A percentile compares a stretch with the other conserved stretches of the same genome.
These are phyloP conservation scores for Immersiella caudata DNA, from an alignment of 495 filamentous ascomycete species.

Conservation along the genomic window DNA sequence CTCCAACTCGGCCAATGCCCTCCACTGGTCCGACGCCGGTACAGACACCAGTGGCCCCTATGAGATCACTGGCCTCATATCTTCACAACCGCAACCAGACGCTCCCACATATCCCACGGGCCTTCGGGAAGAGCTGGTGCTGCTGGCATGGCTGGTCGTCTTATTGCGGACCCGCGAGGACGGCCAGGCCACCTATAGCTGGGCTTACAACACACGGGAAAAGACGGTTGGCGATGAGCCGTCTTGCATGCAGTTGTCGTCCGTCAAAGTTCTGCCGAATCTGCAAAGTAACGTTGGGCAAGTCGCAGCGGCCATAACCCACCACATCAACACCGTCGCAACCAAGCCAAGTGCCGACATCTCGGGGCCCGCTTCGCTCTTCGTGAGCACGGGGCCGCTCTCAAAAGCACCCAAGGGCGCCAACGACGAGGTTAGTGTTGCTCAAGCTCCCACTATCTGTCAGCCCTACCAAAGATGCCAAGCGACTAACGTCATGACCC, in stretches of 20 bases:
- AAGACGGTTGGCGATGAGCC: not conserved
- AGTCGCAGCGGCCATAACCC: constrained; percentile 10
- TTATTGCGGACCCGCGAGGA: constrained; percentile 45
- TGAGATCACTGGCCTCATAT: not conserved
- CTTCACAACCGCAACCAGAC: not conserved
- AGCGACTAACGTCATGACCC: not conserved
- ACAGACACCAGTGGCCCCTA: not conserved
- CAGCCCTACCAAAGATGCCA: not conserved
- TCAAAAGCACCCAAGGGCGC: not conserved
- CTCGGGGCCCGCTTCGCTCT: not conserved
- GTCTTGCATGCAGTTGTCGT: not conserved
- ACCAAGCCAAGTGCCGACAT: not conserved
- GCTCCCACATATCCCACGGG: not conserved
- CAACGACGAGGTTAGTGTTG: constrained; percentile 18
- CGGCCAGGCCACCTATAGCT: constrained; percentile 41
- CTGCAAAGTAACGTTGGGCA: constrained; percentile 14
- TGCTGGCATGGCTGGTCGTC: constrained; percentile 50
- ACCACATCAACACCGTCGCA: constrained; percentile 3
- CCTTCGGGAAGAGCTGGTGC: constrained; percentile 45
- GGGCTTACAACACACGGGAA: constrained; percentile 34
- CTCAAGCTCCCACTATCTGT: not conserved
- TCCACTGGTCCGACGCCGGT: too few relatives aligned
- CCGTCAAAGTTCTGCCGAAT: constrained; percentile 1
- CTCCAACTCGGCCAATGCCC: not conserved
- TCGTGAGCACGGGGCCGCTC: constrained; percentile 22